These are phyloP conservation scores for Mayamaea pseudoterrestris DNA, from an alignment of 108 stramenopile species.

Conservation along the genomic window DNA sequence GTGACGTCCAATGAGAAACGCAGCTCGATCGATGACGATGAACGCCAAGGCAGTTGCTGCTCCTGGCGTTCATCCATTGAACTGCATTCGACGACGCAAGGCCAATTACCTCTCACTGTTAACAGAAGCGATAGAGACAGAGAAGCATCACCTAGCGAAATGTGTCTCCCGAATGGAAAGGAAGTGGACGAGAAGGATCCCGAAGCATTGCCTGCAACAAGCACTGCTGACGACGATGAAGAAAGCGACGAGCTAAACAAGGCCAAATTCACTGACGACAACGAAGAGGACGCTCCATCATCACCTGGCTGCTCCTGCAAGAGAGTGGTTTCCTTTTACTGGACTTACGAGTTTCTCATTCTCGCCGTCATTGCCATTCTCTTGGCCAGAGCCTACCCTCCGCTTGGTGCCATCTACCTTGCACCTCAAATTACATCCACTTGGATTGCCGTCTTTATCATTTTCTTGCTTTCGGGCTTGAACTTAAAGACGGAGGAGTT, in stretches of 20 bases:
- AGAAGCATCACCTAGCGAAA: background rate
- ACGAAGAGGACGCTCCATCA: background rate
- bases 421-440: conserved; percentile 64
- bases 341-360: conserved; percentile 42
- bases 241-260: background rate
- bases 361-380: conserved; percentile 43
- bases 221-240: background rate
- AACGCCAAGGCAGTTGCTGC: too few relatives aligned
- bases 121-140: too few relatives aligned
- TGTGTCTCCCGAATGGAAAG: background rate
- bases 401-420: conserved; percentile 62
- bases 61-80: too few relatives aligned
- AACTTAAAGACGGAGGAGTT: conserved; percentile 74
- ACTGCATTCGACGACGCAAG: too few relatives aligned
- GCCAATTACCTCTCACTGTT: too few relatives aligned
- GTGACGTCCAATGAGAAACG: too few relatives aligned
- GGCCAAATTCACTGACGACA: background rate
- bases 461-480: conserved; percentile 69
- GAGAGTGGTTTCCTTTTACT: conserved; percentile 8
- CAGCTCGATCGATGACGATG: too few relatives aligned
- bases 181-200: background rate
- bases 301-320: background rate
- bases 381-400: conserved; percentile 71
- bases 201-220: background rate
- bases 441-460: conserved; percentile 68